A percentile compares a stretch with the other conserved stretches of the same genome.
Evolutionary conservation across 2,329 filamentous ascomycete genomes (phyloP).

Genomic region (Decorospora gaudefroyi): DNA sequence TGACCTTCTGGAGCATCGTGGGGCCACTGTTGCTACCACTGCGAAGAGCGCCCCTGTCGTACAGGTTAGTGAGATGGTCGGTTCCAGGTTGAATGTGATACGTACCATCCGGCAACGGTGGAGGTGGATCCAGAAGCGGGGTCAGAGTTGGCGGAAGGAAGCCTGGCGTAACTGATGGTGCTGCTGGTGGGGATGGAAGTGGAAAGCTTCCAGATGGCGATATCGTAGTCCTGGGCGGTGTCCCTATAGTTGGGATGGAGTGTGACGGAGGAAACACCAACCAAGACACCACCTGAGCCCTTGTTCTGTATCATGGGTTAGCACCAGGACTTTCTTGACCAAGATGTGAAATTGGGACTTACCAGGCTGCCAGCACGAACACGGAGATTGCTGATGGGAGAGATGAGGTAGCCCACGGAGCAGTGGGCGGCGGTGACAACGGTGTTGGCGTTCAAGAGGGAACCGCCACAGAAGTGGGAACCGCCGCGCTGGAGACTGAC

Average conservation of each 20-base stretch:
- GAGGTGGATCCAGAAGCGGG: conserved; percentile 25
- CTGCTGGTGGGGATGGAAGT: conserved; percentile 30
- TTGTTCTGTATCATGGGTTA: conserved; percentile 16
- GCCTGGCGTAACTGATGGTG: conserved; percentile 29
- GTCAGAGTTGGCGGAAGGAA: conserved; percentile 31
- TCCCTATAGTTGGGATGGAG: conserved; percentile 29
- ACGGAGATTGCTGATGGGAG: conserved; percentile 7
- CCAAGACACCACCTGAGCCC: conserved; percentile 27
- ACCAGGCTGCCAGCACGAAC: conserved; percentile 34
- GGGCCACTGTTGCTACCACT: conserved; percentile 18
- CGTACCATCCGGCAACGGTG: conserved; percentile 36
- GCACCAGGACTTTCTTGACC: neutral
- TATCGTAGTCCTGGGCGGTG: conserved; percentile 24
- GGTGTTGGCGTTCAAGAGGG: conserved; percentile 34
- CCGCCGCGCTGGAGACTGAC: conserved; percentile 28
- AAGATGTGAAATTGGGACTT: conserved; percentile 1
- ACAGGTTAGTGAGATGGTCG: neutral
- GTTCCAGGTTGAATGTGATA: neutral
- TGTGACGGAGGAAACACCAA: conserved; percentile 23
- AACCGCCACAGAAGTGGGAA: conserved; percentile 37
- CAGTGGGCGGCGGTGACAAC: conserved; percentile 40
- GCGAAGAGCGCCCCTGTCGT: conserved; percentile 19
- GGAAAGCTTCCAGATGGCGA: conserved; percentile 36
- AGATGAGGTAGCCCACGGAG: conserved; percentile 23
- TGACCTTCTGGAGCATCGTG: conserved; percentile 31